Evolutionary conservation across 1,284 basidiomycete species (phyloP), one percentile per base, ranked within the genome.

Genomic region (Pseudozyma thailandica): DNA sequence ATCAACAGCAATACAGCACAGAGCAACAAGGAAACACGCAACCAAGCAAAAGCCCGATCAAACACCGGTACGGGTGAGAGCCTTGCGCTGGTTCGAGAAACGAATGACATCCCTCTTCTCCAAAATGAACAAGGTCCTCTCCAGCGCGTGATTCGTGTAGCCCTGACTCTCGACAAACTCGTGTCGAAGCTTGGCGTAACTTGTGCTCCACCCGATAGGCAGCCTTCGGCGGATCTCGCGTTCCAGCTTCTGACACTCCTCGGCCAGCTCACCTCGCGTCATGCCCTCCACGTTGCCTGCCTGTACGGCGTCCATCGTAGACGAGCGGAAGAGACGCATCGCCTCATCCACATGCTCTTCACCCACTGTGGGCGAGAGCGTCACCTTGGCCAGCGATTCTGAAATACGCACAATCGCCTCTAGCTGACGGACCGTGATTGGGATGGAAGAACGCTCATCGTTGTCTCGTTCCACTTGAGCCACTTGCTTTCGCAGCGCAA

Each of bases 351-450:
- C 96, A 77, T 98, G 95, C 82, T 97, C 91, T 59, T 91, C 90
- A 74, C 90, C 89, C 5, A 98, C 96, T 4, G 90, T 88, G 0
- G 93, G 88, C 2, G 90, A 90, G 20, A 99, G 87, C 0, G 93
- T 94, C 84, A 98, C 88, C 83, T 98, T 99, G 27, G 95, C 94
- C 16, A 98, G 86, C 3, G 94, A 91, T 84, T 99, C 96, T 5
- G 94, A 97, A 80, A 98, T 98, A 42, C 96, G 94, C 77, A 98
- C 93, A 78, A 99, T 96, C 33, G 96, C 96, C 85, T 99, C 96
- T 8, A 99, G 87, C 90, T 99, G 96, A 72, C 93, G 96, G 78
- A 98, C 88, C 10, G 96, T 99, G 78, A 99, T 98, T 0, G 96
- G 96, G 76, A 99, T 98, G 1, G 94, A 96, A 74, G 92, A 95